Conservation (phyloP, 1,284 basidiomycete species). For the Gomphus sp. region DNA sequence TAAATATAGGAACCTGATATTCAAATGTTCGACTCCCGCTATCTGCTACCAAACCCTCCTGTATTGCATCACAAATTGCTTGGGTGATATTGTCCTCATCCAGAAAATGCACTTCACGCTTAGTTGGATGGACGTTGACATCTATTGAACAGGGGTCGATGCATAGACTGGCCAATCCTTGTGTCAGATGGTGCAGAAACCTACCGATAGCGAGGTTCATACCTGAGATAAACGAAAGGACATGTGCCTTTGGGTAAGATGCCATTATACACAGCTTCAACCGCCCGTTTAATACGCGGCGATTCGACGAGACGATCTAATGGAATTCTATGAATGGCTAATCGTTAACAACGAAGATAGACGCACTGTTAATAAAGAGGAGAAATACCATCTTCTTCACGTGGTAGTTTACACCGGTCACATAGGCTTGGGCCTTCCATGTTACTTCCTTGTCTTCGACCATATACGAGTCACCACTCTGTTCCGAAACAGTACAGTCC, state of each 20-base stretch:
- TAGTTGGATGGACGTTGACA: constrained; percentile 98
- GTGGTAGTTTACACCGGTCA: constrained; percentile 86
- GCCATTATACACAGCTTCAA: constrained; percentile 80
- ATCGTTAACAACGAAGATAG: neutral
- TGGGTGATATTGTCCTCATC: constrained; percentile 88
- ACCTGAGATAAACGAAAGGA: constrained; percentile 93
- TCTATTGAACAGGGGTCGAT: constrained; percentile 88
- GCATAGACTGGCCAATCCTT: constrained; percentile 44
- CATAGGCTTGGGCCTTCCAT: constrained; percentile 68
- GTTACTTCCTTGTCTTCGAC: constrained; percentile 25
- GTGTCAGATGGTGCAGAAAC: neutral
- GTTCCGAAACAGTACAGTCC: constrained; percentile 19
- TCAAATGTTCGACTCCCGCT: constrained; percentile 70
- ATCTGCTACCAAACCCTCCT: constrained; percentile 52
- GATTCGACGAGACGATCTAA: constrained; percentile 93
- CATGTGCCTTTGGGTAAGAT: constrained; percentile 87
- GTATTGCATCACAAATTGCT: constrained; percentile 66
- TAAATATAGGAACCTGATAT: constrained; percentile 53
- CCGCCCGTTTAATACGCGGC: constrained; percentile 73
- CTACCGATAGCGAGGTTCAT: constrained; percentile 7
- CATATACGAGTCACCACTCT: constrained; percentile 24
- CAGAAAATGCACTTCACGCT: constrained; percentile 93
- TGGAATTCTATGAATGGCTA: neutral
- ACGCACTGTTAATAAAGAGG: constrained; percentile 95
- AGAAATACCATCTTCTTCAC: constrained; percentile 80